A percentile compares a stretch with the other conserved stretches of the same genome.
Evolutionary conservation across 1,284 basidiomycete species (phyloP).

Genomic region (Veloboletus limbatus): DNA sequence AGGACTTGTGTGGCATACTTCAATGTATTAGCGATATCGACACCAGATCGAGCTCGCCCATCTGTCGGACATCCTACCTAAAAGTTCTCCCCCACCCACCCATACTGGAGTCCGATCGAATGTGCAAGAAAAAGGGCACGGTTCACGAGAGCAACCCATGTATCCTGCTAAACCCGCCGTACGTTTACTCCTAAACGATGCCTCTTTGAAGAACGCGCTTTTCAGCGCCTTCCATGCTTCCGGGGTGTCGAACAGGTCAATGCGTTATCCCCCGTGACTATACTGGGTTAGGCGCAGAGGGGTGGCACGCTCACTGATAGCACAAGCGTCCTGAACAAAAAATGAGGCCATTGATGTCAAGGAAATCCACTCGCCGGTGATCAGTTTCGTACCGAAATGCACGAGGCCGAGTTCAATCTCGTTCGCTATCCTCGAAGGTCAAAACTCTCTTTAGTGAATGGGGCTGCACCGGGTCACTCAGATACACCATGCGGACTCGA

Average conservation of each 20-base stretch:
- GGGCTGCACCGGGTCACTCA: slow-evolving; percentile 54
- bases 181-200: slow-evolving; percentile 61
- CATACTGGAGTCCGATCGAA: slow-evolving; percentile 1
- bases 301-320: slow-evolving; percentile 41
- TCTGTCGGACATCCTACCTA: slow-evolving; percentile 74
- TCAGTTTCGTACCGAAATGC: slow-evolving; percentile 53
- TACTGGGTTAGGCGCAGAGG: slow-evolving; percentile 61
- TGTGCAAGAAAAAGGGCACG: neutral
- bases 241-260: slow-evolving; percentile 64
- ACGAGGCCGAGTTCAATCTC: slow-evolving; percentile 54
- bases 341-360: neutral
- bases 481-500: neutral
- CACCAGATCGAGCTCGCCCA: slow-evolving; percentile 45
- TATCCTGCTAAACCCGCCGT: slow-evolving; percentile 54
- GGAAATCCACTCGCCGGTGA: slow-evolving; percentile 42
- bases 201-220: slow-evolving; percentile 65
- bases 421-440: slow-evolving; percentile 39
- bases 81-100: no score
- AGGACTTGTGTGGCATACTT: slow-evolving; percentile 41
- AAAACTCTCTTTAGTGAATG: slow-evolving; percentile 53
- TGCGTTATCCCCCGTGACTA: slow-evolving; percentile 63
- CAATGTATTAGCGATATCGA: slow-evolving; percentile 1
- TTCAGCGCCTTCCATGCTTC: slow-evolving; percentile 74
- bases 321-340: slow-evolving; percentile 43
- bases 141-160: slow-evolving; percentile 63